phyloP scores from a whole-genome alignment of 1,139 yeast genomes.

The Suhomyces coccinellae region DNA sequence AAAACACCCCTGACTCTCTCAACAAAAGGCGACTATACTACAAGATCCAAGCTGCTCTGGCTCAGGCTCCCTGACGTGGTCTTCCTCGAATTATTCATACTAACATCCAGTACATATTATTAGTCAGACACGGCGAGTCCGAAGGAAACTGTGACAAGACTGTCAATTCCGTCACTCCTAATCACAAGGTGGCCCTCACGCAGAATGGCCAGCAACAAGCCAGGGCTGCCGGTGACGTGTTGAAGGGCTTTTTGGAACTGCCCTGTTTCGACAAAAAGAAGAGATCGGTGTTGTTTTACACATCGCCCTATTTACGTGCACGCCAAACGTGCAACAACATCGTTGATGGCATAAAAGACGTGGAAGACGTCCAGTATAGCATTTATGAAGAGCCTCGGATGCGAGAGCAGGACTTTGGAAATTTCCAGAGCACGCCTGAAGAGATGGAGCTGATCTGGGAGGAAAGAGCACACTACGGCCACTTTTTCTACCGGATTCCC shows the following conservation, averaged over 20 bases:
- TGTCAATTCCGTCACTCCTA: constrained; percentile 73
- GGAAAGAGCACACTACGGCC: constrained; percentile 86
- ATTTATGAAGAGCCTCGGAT: constrained; percentile 84
- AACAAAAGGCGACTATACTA: too few relatives aligned
- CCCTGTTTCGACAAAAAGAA: constrained; percentile 35
- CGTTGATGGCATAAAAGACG: constrained; percentile 55
- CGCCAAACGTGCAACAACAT: constrained; percentile 77
- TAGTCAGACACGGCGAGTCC: constrained; percentile 89
- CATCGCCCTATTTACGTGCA: constrained; percentile 82
- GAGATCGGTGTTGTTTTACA: constrained; percentile 58
- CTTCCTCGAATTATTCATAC: constrained; percentile 5
- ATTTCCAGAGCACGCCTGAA: constrained; percentile 74
- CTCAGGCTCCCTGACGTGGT: not conserved
- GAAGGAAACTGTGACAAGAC: constrained; percentile 84
- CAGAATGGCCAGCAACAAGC: constrained; percentile 70
- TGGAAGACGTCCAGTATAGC: constrained; percentile 48
- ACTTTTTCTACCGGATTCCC: constrained; percentile 87
- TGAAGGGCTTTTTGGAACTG: constrained; percentile 53
- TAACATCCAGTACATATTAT: constrained; percentile 56
- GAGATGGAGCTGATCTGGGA: constrained; percentile 80
- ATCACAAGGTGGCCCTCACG: constrained; percentile 76
- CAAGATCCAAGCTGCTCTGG: too few relatives aligned
- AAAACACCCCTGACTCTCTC: too few relatives aligned
- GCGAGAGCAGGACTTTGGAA: constrained; percentile 94
- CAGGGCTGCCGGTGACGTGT: constrained; percentile 59